Base-by-base conservation (phyloP, 2,329 filamentous ascomycete species). In the Aureobasidium namibiae region DNA sequence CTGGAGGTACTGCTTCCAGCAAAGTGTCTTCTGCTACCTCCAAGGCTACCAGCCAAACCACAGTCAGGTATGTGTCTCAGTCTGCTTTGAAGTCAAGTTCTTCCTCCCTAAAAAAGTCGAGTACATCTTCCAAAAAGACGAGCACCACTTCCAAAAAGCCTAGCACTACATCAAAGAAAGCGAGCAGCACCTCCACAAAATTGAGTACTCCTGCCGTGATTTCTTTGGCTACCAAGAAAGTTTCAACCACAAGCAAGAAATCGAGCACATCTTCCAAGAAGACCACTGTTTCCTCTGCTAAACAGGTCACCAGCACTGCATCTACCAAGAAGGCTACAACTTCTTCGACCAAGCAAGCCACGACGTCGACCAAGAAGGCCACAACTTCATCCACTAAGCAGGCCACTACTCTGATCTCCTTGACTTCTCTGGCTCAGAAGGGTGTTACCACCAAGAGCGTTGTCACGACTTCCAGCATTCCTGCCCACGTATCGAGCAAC, bases 101-200 rank as follows among this genome's bases (percentile, higher is more conserved):
- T 38, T 38, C 41, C 54, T 48, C 58, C 26, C 18, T 44, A 13
- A 53, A 48, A 36, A 59, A 44, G 23, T 31, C 46, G 36, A 52
- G 38, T 18, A 59, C 57, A 24, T 53, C 48, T 29, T 49, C 38
- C 46, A 59, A 50, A 36, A 52, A 59, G 38, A 36, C 38, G 46
- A 44, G 38, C 57, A 59, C 46, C 21, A 45, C 48, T 29, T 29
- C 49, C 36, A 59, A 48, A 14, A 52, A 36, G 6, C 4, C 29
- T 6, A 52, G 36, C 26, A 59, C 46, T 45, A 59, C 44, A 21
- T 42, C 44, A 6, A 57, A 56, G 53, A 56, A 53, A 41, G 11
- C 34, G 14, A 53, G 39, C 57, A 56, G 48, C 24, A 26, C 42
- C 38, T 61, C 59, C 46, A 49, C 41, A 48, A 56, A 60, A 38